Base-by-base conservation (phyloP, 495 filamentous ascomycete species). In the Daldinia decipiens region DNA sequence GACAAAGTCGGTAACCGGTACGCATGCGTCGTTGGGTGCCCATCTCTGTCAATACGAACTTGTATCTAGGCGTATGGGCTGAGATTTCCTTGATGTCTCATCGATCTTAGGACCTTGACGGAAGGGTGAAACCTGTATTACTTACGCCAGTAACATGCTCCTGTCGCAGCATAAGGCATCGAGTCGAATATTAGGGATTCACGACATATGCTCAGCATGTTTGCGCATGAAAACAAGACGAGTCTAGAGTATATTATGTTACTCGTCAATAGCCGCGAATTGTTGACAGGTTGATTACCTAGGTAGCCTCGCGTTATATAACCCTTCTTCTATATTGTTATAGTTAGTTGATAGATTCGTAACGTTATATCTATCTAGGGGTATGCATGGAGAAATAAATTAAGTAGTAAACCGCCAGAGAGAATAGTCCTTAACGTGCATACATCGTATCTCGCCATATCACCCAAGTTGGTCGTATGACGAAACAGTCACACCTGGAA, bases 61-160 rank as follows among this genome's bases (percentile, higher is more conserved):
- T 24, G 43, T 47, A 21, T 21, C 43, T 21, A 7, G 43, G 43
- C 19, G 19, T 47, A 24, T 47, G 43, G 43, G 43, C 43, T 47
- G 43, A 47, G 43, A 5, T 47, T 47, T 24, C 43, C 9, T 12
- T 24, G 43, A 47, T 47, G 43, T 47, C 43, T 47, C 17, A 47
- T 21, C 24, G 17, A 24, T 15, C 43, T 21, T 47, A 47, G 9
- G 17, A 24, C 9, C 43, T 47, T 21, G 43, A 47, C 43, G 43
- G 43, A 47, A 47, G 43, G 43, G 43, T 47, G 43, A 47, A 47
- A 47, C 43, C 43, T 47, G 43, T 47, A 47, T 47, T 24, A 47
- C 43, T 47, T 24, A 47, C 43, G 19, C 43, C 43, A 47, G 43
- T 47, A 47, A 47, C 43, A 24, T 47, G 19, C 12, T 47, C 43